Conservation (phyloP, 2,329 filamentous ascomycete genomes). For the Colletotrichum tabaci region DNA sequence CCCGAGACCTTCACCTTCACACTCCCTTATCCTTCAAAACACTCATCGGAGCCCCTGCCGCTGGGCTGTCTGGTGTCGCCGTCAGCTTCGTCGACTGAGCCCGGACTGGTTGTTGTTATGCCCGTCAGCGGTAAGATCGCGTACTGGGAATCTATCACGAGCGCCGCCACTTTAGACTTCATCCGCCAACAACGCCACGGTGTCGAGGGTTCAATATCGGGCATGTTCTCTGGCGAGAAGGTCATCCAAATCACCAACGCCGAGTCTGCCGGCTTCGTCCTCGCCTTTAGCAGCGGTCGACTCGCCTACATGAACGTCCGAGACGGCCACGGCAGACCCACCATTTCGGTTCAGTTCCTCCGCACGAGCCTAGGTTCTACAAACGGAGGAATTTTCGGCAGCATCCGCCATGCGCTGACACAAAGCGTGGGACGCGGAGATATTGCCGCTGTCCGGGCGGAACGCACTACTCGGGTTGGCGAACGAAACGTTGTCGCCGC, state of each 20-base stretch:
- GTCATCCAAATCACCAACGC: conserved; percentile 85
- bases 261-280: conserved; percentile 87
- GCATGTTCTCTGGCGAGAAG: conserved; percentile 84
- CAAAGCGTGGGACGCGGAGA: conserved; percentile 81
- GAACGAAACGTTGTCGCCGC: conserved; percentile 88
- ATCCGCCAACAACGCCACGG: conserved; percentile 87
- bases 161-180: conserved; percentile 85
- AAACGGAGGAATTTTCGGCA: conserved; percentile 81
- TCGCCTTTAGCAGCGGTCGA: conserved; percentile 88
- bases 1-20: conserved; percentile 86
- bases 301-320: conserved; percentile 89
- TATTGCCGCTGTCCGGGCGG: conserved; percentile 84
- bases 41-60: conserved; percentile 79
- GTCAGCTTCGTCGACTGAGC: conserved; percentile 82
- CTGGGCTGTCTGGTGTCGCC: conserved; percentile 87
- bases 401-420: conserved; percentile 82
- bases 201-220: conserved; percentile 80
- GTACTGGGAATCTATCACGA: conserved; percentile 97
- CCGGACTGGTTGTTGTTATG: conserved; percentile 89
- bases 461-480: conserved; percentile 79
- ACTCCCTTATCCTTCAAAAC: conserved; percentile 80
- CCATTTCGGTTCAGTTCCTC: conserved; percentile 84
- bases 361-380: conserved; percentile 71
- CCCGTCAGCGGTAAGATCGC: conserved; percentile 87
- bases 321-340: conserved; percentile 88